Conservation (phyloP, 225 moss, liverwort and hornwort species). For the Lunularia cruciata region DNA sequence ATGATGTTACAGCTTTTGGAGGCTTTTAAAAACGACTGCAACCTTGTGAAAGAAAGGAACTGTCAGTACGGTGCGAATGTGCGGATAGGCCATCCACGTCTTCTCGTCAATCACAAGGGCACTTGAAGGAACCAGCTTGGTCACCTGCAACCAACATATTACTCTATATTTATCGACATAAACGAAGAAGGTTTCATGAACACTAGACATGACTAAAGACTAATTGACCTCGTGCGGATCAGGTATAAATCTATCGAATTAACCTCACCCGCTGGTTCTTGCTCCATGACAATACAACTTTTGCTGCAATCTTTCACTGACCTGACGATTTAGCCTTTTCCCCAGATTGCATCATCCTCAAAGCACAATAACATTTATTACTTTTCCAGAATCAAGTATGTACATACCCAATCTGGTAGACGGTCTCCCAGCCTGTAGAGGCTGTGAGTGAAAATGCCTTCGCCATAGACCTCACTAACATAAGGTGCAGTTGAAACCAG, state of each 20-base stretch:
- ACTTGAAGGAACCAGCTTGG: constrained; percentile 81
- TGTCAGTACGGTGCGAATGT: constrained; percentile 74
- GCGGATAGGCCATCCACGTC: constrained; percentile 96
- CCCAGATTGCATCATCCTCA: no score
- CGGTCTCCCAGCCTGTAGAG: constrained; percentile 92
- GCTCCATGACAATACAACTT: neutral
- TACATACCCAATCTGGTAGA: constrained; percentile 84
- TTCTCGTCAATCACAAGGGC: constrained; percentile 96
- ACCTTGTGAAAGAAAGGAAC: constrained; percentile 98
- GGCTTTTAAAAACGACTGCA: constrained; percentile 4
- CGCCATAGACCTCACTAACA: constrained; percentile 80
- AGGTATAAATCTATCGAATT: no score
- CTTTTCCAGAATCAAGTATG: neutral
- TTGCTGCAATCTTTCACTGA: neutral
- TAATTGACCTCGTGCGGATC: no score
- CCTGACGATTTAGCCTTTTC: no score
- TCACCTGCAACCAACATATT: constrained; percentile 29
- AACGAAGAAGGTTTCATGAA: neutral
- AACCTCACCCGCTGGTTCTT: no score
- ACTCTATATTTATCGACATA: neutral
- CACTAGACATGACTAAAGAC: no score
- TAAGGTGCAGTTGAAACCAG: constrained; percentile 81
- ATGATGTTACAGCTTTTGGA: neutral
- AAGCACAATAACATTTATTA: neutral
- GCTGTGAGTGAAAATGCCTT: constrained; percentile 83